phyloP scores from a whole-genome alignment of 768 basidiomycete species.

The Wakefieldia striispora region DNA sequence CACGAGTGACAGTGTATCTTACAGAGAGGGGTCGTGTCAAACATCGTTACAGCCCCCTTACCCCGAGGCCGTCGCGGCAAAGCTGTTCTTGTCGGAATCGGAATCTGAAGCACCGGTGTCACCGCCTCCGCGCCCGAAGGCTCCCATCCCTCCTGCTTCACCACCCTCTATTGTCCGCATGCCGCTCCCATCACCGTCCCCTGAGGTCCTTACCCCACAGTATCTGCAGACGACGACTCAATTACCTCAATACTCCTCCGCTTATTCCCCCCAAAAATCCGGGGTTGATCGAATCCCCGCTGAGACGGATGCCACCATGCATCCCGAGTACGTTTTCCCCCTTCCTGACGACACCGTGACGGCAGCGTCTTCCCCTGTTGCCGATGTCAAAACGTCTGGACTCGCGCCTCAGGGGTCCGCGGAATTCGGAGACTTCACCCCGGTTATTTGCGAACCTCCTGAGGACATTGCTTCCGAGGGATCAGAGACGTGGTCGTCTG shows the following conservation, averaged over 20 bases:
- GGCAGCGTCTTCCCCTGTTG: constrained; percentile 14
- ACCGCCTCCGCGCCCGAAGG: constrained; percentile 19
- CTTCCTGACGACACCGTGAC: constrained; percentile 13
- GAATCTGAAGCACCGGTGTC: constrained; percentile 19
- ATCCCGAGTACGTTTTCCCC: constrained; percentile 16
- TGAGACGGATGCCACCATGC: constrained; percentile 15
- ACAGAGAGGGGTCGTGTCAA: constrained; percentile 10
- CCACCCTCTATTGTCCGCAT: constrained; percentile 15
- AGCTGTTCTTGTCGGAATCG: constrained; percentile 17
- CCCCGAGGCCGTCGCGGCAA: constrained; percentile 22
- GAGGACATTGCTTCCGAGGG: constrained; percentile 25
- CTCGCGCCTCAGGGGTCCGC: constrained; percentile 17
- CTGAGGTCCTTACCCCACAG: constrained; percentile 22
- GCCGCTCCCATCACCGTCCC: constrained; percentile 15
- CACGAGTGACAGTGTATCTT: constrained; percentile 21
- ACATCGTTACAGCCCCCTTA: constrained; percentile 14
- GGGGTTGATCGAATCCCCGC: constrained; percentile 28
- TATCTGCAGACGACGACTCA: constrained; percentile 20
- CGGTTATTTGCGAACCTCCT: constrained; percentile 30
- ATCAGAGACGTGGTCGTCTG: constrained; percentile 14
- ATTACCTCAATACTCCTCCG: constrained; percentile 29
- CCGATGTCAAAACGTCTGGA: constrained; percentile 10
- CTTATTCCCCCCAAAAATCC: constrained; percentile 21
- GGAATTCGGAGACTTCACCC: constrained; percentile 26
- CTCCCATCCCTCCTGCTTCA: constrained; percentile 18